Evolutionary conservation across 2,329 filamentous ascomycete genomes (phyloP).

Genomic region (Alternaria rosae): DNA sequence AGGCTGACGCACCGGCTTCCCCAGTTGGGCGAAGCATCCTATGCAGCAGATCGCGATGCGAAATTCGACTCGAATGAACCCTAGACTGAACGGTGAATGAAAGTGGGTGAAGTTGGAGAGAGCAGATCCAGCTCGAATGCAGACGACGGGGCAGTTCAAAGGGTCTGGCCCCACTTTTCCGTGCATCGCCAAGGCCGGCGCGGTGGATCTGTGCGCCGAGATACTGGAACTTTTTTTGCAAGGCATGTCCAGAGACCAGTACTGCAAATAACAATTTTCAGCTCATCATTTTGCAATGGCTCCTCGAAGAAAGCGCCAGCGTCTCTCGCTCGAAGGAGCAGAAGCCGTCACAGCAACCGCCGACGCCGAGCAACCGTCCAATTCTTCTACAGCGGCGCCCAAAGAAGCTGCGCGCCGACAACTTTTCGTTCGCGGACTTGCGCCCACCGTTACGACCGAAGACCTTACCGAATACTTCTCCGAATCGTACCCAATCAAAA

Average conservation of each 20-base stretch:
- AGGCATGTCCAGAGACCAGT: slow-evolving; percentile 3
- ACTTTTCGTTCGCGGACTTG: slow-evolving; percentile 90
- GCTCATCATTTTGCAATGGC: slow-evolving; percentile 37
- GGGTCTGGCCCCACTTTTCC: slow-evolving; percentile 7
- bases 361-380: slow-evolving; percentile 28
- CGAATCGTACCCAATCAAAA: slow-evolving; percentile 91
- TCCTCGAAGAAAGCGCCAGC: slow-evolving; percentile 51
- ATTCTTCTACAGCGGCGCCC: slow-evolving; percentile 19
- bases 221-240: slow-evolving; percentile 24
- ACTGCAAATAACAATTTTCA: neutral
- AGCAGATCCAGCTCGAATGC: neutral
- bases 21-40: neutral
- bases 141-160: neutral
- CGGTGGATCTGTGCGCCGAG: slow-evolving; percentile 13
- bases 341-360: slow-evolving; percentile 40
- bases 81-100: slow-evolving; percentile 5
- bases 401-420: slow-evolving; percentile 53
- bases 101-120: neutral
- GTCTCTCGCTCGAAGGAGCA: slow-evolving; percentile 50
- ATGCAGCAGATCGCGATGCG: slow-evolving; percentile 8
- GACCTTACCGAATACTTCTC: slow-evolving; percentile 89
- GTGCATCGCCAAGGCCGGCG: slow-evolving; percentile 18
- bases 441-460: slow-evolving; percentile 79
- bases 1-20: slow-evolving; percentile 1
- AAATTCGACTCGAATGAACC: neutral